Evolutionary conservation across 2,329 filamentous ascomycete genomes (phyloP), one percentile per base, ranked within the genome.

Genomic region (Talaromyces sp.): DNA sequence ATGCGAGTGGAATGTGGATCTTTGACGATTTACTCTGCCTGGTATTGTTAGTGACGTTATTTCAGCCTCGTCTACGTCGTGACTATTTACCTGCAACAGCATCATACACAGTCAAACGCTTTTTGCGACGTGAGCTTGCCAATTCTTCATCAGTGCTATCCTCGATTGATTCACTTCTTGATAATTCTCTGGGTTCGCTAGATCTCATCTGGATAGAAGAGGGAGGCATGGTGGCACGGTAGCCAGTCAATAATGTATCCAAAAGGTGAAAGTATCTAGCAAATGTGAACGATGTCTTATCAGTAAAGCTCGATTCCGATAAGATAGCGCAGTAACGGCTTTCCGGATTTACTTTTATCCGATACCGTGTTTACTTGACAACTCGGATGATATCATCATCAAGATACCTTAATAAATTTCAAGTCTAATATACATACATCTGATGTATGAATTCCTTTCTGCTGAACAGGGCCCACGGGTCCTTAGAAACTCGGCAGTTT

Each of bases 391-490:
- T 63, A 63, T 62, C 60, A 62, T 56, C 35, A 24, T 10, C n/a
- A 19, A 43, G 22, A 37, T n/a, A 5, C 39, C 1, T 33, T 9
- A 1, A 31, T 31, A 14, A 1, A 19, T 16, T 5, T 41, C 10
- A 3, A 31, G 9, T 52, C 45, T 49, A n/a, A 27, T 6, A 39
- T 60, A 43, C 19, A 39, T 39, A 61, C 69, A 76, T 49, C 60
- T 62, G 45, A 89, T 90, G 87, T 82, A 94, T 92, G 88, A 89
- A 90, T 87, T 82, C 86, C 75, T 87, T 89, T 76, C 82, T 96
- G 67, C 83, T 95, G 77, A 87, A 91, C 75, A 89, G 92, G 79
- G 88, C 90, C 75, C 83, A 88, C 67, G 91, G 92, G 79, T 85
- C 85, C 72, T 78, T 92, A 66, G 80, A 82, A 69, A 86, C 88